Percentiles rank a stretch among this genome's conserved stretches.
phyloP scores from a whole-genome alignment of 331 rosid genomes.

The Quercus tomentella region DNA sequence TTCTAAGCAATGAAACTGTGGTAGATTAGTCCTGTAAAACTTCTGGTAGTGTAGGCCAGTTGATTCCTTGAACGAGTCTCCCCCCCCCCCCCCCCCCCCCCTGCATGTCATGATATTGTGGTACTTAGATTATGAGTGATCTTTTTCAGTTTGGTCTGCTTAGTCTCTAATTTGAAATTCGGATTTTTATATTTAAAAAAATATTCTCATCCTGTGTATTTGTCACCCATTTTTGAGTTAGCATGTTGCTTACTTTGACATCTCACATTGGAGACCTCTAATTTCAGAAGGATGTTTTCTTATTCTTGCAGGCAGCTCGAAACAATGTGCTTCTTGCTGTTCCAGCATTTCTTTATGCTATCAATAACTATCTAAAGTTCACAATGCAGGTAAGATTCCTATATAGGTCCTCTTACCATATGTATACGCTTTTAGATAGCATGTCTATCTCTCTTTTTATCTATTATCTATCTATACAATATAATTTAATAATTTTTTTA shows the following conservation, averaged over 20 bases:
- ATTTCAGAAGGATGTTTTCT: slow-evolving; percentile 6
- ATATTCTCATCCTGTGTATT: neutral
- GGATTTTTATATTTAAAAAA: neutral
- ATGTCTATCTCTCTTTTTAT: neutral
- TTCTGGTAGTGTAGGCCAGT: neutral
- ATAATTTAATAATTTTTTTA: no score
- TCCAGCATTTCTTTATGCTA: slow-evolving; percentile 94
- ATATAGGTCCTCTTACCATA: neutral
- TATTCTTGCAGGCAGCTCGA: slow-evolving; percentile 83
- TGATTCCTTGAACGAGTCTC: neutral
- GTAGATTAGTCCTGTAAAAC: neutral
- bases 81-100: no score
- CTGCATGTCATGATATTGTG: neutral
- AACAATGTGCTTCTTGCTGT: slow-evolving; percentile 93
- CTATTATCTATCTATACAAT: neutral
- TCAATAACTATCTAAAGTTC: slow-evolving; percentile 96
- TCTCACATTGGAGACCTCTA: neutral
- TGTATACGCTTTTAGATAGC: neutral
- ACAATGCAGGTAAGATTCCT: slow-evolving; percentile 76
- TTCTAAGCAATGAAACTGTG: neutral
- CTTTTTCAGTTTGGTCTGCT: neutral
- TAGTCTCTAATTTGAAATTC: neutral
- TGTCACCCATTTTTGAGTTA: neutral
- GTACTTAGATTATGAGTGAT: neutral
- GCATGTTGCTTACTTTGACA: neutral